Conservation (phyloP, 331 rosid species). For the Acacia pycnantha region DNA sequence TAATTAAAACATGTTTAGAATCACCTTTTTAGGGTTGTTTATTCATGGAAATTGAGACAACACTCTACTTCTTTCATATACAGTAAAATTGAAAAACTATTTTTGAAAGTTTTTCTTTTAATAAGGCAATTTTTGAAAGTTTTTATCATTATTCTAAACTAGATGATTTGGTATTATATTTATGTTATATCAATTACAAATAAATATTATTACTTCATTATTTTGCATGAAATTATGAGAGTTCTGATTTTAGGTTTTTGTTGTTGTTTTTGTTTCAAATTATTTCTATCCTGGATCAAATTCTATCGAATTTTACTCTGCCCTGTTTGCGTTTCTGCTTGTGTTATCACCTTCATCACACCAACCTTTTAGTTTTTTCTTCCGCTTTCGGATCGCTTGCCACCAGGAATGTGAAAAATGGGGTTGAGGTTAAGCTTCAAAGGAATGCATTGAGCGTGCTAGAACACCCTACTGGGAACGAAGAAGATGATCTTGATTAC, state of each 20-base stretch:
- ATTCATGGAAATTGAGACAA: too few species aligned
- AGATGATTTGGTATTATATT: too few species aligned
- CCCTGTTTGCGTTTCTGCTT: neutral
- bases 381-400: neutral
- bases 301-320: neutral
- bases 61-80: too few species aligned
- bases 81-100: too few species aligned
- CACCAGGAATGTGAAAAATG: slow-evolving; percentile 49
- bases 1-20: too few species aligned
- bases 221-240: too few species aligned
- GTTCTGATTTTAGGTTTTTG: neutral
- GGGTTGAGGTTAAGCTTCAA: slow-evolving; percentile 74
- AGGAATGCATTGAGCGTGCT: slow-evolving; percentile 76
- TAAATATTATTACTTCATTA: too few species aligned
- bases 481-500: slow-evolving; percentile 45
- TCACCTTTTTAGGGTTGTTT: too few species aligned
- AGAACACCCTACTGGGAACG: slow-evolving; percentile 68
- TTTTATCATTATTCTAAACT: too few species aligned
- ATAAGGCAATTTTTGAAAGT: too few species aligned
- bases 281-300: neutral
- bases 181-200: too few species aligned
- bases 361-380: neutral
- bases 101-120: too few species aligned
- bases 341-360: neutral
- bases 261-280: neutral